Conservation (phyloP, 345 rosid species). For the Linum trigynum region DNA sequence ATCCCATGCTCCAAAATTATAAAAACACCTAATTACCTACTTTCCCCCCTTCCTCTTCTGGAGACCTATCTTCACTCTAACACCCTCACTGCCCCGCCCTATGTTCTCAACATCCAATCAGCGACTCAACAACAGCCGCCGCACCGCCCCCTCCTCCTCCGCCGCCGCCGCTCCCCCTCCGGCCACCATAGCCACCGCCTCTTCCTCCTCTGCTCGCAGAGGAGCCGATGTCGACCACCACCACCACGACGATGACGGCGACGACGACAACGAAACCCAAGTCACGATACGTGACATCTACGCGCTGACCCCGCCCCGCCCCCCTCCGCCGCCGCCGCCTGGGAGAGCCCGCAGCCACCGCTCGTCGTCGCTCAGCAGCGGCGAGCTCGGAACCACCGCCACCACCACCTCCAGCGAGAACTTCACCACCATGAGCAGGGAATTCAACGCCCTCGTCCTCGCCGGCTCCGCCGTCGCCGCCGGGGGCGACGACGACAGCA, state of each 20-base stretch:
- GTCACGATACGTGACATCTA: conserved; percentile 64
- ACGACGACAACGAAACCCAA: conserved; percentile 17
- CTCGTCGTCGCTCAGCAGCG: conserved; percentile 38
- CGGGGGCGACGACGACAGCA: no score
- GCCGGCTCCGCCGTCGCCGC: conserved; percentile 52
- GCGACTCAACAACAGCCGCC: not conserved
- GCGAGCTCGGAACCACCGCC: conserved; percentile 21
- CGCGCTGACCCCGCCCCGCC: conserved; percentile 50
- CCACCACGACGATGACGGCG: not conserved
- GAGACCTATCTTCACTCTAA: no score
- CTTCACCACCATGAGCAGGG: conserved; percentile 84
- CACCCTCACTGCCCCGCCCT: not conserved
- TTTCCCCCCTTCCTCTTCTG: no score
- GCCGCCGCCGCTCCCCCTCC: not conserved
- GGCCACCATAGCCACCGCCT: not conserved
- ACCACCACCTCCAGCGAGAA: conserved; percentile 42
- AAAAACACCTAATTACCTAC: no score
- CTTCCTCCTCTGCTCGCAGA: conserved; percentile 12
- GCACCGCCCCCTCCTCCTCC: not conserved
- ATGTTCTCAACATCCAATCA: not conserved
- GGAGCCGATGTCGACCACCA: conserved; percentile 14
- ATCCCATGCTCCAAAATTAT: no score
- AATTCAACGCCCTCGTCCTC: conserved; percentile 87
- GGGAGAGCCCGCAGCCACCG: conserved; percentile 17
- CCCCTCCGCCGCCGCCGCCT: conserved; percentile 30